Conservation (phyloP, 2,329 filamentous ascomycete genomes). For the Nigrospora oryzae region DNA sequence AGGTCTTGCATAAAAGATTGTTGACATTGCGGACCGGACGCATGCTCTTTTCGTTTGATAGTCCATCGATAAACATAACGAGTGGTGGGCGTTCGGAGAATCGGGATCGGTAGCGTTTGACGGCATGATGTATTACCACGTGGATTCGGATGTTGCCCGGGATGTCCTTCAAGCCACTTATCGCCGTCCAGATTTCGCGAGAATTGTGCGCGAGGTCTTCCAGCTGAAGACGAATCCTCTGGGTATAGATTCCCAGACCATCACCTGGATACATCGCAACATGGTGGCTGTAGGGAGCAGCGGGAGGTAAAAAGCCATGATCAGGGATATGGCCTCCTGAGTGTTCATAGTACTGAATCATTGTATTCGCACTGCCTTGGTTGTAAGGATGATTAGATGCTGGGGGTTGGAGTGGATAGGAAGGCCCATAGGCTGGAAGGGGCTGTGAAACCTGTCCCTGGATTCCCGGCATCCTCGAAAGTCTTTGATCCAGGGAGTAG, state of each 20-base stretch:
- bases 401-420: too few relatives aligned
- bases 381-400: too few relatives aligned
- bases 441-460: too few relatives aligned
- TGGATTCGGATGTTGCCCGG: constrained; percentile 54
- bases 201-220: constrained; percentile 46
- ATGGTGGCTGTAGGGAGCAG: neutral
- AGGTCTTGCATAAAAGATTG: constrained; percentile 46
- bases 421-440: too few relatives aligned
- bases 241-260: constrained; percentile 21
- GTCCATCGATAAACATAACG: constrained; percentile 48
- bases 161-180: constrained; percentile 51
- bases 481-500: too few relatives aligned
- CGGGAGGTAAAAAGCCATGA: too few relatives aligned
- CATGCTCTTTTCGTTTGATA: constrained; percentile 50
- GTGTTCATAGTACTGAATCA: too few relatives aligned
- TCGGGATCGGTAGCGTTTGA: constrained; percentile 45
- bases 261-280: constrained; percentile 12
- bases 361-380: too few relatives aligned
- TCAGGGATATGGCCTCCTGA: too few relatives aligned
- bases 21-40: constrained; percentile 45
- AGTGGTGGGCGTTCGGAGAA: constrained; percentile 51
- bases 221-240: constrained; percentile 36
- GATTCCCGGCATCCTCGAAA: too few relatives aligned
- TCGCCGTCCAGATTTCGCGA: constrained; percentile 54
- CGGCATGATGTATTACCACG: constrained; percentile 55